Percentiles rank a stretch among this genome's conserved stretches.
These are phyloP conservation scores for Coemansia sp. DNA, from an alignment of 192 early-diverging fungal species.

Conservation along the genomic window DNA sequence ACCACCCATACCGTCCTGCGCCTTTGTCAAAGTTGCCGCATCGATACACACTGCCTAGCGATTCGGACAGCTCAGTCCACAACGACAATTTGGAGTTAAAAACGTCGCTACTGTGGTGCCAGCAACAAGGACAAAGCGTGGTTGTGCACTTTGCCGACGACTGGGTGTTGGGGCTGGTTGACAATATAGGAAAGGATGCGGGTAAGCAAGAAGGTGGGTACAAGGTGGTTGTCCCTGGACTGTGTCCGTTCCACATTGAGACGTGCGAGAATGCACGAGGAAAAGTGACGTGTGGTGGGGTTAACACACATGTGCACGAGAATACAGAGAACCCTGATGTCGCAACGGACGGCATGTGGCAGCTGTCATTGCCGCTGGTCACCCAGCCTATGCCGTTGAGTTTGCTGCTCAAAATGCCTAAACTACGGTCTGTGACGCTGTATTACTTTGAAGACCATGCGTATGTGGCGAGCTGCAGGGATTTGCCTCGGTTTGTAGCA, in stretches of 20 bases:
- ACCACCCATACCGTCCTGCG: neutral
- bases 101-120: conserved; percentile 17
- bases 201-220: neutral
- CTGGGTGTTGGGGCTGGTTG: conserved; percentile 14
- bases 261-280: neutral
- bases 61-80: neutral
- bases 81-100: neutral
- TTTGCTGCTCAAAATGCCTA: conserved; percentile 18
- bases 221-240: conserved; percentile 16
- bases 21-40: neutral
- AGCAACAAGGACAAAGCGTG: conserved; percentile 10
- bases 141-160: conserved; percentile 11
- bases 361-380: conserved; percentile 19
- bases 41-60: neutral
- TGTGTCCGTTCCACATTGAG: conserved; percentile 43
- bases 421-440: conserved; percentile 16
- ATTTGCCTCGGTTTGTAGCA: neutral
- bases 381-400: conserved; percentile 35
- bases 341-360: neutral
- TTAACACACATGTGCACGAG: conserved; percentile 27
- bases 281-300: conserved; percentile 15
- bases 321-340: neutral
- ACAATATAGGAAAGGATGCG: neutral
- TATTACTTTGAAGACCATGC: conserved; percentile 18
- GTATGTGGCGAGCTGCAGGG: neutral